A percentile compares a stretch with the other conserved stretches of the same genome.
phyloP scores from a whole-genome alignment of 352 stramenopile genomes.

The Phytophthora palmivora region DNA sequence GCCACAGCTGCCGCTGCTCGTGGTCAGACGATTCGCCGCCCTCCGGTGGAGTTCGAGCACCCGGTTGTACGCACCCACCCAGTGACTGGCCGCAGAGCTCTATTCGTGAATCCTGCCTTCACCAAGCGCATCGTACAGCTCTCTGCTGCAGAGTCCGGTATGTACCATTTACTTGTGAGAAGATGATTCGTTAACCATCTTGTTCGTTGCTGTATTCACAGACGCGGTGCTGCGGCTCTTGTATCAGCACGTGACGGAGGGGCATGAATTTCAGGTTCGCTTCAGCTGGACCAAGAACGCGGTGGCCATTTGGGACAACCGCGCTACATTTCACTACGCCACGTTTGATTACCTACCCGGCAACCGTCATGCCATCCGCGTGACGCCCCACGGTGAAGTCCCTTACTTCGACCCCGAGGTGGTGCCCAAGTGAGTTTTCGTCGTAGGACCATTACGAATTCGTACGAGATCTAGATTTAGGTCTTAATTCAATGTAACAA shows the following conservation, averaged over 20 bases:
- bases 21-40: constrained; percentile 39
- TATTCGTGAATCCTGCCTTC: constrained; percentile 52
- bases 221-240: constrained; percentile 27
- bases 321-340: constrained; percentile 30
- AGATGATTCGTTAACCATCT: neutral
- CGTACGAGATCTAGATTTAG: neutral
- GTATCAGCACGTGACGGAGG: constrained; percentile 27
- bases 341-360: constrained; percentile 34
- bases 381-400: constrained; percentile 29
- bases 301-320: constrained; percentile 36
- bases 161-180: neutral
- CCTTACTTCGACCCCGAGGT: constrained; percentile 29
- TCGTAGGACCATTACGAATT: too few relatives aligned
- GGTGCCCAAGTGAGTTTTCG: constrained; percentile 25
- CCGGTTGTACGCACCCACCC: constrained; percentile 53
- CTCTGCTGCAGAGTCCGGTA: constrained; percentile 44
- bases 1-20: constrained; percentile 16
- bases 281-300: constrained; percentile 38
- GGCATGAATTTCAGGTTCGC: constrained; percentile 32
- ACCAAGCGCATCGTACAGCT: constrained; percentile 51
- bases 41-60: constrained; percentile 43
- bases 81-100: constrained; percentile 17
- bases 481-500: neutral
- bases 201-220: neutral
- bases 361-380: constrained; percentile 28